Conservation (phyloP, 495 filamentous ascomycete genomes). For the Tuber microsphaerosporum region DNA sequence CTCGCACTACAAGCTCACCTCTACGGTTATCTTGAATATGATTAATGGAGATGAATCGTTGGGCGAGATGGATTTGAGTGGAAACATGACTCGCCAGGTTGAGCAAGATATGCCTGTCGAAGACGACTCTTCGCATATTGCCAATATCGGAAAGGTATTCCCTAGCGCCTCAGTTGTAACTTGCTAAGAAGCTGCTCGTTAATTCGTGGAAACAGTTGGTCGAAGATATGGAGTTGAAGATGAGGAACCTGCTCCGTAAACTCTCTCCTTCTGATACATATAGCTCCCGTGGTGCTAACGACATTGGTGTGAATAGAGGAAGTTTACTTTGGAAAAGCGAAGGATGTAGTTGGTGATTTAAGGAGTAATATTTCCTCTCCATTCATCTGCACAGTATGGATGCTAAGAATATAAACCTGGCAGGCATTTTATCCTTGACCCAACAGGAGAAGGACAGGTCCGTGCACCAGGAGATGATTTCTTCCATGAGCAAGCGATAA, state of each 20-base stretch:
- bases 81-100: conserved; percentile 95
- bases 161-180: conserved; percentile 11
- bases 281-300: conserved; percentile 36
- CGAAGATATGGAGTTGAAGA: conserved; percentile 99
- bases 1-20: conserved; percentile 95
- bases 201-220: conserved; percentile 55
- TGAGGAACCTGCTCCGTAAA: conserved; percentile 82
- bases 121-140: conserved; percentile 86
- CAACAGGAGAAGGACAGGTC: conserved; percentile 79
- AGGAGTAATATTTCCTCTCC: conserved; percentile 56
- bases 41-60: conserved; percentile 63
- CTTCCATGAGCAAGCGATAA: conserved; percentile 52
- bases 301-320: conserved; percentile 52
- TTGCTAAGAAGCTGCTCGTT: not conserved
- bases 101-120: conserved; percentile 84
- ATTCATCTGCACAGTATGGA: conserved; percentile 4
- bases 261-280: not conserved
- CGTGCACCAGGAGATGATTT: conserved; percentile 86
- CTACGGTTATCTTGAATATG: conserved; percentile 88
- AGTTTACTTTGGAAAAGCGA: conserved; percentile 99
- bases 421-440: conserved; percentile 69
- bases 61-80: conserved; percentile 85
- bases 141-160: conserved; percentile 64
- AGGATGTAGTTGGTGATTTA: conserved; percentile 96
- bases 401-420: conserved; percentile 6